phyloP scores from a whole-genome alignment of 2,329 filamentous ascomycete genomes.

The Sphaerulina populicola region DNA sequence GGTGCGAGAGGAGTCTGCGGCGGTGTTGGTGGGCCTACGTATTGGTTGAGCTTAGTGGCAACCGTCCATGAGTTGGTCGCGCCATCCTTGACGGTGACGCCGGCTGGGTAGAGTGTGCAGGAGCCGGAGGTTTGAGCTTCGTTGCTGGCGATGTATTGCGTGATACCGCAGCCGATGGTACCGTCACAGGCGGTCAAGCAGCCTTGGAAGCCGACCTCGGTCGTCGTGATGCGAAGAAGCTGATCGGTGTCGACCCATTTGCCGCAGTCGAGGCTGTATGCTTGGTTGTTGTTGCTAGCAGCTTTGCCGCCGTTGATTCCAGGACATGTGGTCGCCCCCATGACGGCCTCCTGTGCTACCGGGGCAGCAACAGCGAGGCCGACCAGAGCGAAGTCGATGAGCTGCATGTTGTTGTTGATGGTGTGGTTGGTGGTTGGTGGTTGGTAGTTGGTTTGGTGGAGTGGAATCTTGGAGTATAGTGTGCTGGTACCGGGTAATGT shows the following conservation, averaged over 20 bases:
- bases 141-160: constrained; percentile 10
- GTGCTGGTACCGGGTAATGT: neutral
- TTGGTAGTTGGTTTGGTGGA: neutral
- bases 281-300: constrained; percentile 5
- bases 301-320: constrained; percentile 1
- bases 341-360: neutral
- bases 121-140: constrained; percentile 7
- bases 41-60: constrained; percentile 1
- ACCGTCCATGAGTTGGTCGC: constrained; percentile 7
- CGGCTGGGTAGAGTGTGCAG: constrained; percentile 7
- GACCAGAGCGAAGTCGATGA: constrained; percentile 7
- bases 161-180: constrained; percentile 8
- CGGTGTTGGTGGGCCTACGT: neutral
- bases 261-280: constrained; percentile 13
- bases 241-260: constrained; percentile 8
- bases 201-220: constrained; percentile 10
- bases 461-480: neutral
- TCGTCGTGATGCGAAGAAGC: constrained; percentile 8
- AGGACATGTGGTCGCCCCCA: constrained; percentile 7
- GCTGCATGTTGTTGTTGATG: constrained; percentile 1
- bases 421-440: neutral
- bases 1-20: neutral
- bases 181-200: constrained; percentile 16
- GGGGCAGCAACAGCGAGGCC: constrained; percentile 4
- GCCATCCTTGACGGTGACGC: constrained; percentile 1